Evolutionary conservation across 768 basidiomycete genomes (phyloP).

Genomic region (Tubosaeta sp.): DNA sequence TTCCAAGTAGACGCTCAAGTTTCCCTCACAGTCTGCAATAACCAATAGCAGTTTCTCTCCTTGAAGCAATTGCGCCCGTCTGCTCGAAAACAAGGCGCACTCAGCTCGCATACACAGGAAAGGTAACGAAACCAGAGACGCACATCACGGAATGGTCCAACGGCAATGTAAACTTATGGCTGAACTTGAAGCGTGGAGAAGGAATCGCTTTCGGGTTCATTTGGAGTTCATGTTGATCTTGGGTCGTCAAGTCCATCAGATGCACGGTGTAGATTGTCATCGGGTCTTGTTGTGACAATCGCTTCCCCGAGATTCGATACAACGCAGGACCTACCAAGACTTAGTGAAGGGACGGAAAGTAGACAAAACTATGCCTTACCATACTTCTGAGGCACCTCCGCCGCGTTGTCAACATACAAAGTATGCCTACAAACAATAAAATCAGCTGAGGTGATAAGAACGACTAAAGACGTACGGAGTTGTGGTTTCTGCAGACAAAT

Average conservation of each 20-base stretch:
- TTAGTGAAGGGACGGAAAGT: neutral
- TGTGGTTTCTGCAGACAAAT: neutral
- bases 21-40: constrained; percentile 30
- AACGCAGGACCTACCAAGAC: neutral
- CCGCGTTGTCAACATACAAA: neutral
- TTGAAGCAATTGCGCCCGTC: constrained; percentile 39
- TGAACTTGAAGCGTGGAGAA: constrained; percentile 16
- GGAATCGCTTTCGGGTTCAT: constrained; percentile 21
- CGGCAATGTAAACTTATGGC: constrained; percentile 15
- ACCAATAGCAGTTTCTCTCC: constrained; percentile 41
- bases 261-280: too few relatives aligned
- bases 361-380: neutral
- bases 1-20: too few relatives aligned
- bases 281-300: neutral
- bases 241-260: constrained; percentile 11
- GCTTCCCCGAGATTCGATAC: constrained; percentile 2
- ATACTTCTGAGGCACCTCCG: constrained; percentile 1
- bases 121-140: neutral
- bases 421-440: constrained; percentile 8
- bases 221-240: constrained; percentile 28
- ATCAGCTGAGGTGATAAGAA: neutral
- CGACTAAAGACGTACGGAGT: constrained; percentile 6
- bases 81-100: constrained; percentile 2
- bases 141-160: constrained; percentile 19
- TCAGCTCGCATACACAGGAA: neutral